Evolutionary conservation across 225 moss, liverwort and hornwort species (phyloP).

Genomic region (Neckera pumila): DNA sequence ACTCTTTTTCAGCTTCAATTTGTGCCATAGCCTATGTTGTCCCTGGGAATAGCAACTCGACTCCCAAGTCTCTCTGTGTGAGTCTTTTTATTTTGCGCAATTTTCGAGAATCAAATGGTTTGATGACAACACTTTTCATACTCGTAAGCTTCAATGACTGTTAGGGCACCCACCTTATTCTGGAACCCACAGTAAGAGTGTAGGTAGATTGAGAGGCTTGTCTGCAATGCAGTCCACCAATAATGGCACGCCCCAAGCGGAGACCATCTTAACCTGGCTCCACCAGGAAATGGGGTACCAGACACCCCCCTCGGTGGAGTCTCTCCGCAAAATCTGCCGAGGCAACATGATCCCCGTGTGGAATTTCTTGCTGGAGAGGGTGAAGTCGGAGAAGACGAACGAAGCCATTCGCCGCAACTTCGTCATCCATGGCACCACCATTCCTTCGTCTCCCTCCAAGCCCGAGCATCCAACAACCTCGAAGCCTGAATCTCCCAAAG

Average conservation of each 20-base stretch:
- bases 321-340: slow-evolving; percentile 79
- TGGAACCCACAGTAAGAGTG: not conserved
- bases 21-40: not conserved
- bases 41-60: not conserved
- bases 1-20: not conserved
- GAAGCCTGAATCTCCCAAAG: slow-evolving; percentile 4
- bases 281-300: slow-evolving; percentile 97
- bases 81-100: not conserved
- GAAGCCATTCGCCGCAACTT: slow-evolving; percentile 82
- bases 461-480: not conserved
- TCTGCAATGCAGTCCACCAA: slow-evolving; percentile 30
- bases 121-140: not conserved
- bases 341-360: slow-evolving; percentile 98
- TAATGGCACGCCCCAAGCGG: slow-evolving; percentile 34
- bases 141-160: not conserved
- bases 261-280: slow-evolving; percentile 80
- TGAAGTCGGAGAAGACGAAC: slow-evolving; percentile 95
- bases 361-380: slow-evolving; percentile 86
- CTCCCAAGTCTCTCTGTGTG: not conserved
- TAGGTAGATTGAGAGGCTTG: not conserved
- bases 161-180: not conserved
- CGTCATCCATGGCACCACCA: slow-evolving; percentile 70
- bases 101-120: not conserved
- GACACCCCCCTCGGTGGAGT: slow-evolving; percentile 60
- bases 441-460: not conserved